Percentiles rank a stretch among this genome's conserved stretches.
Evolutionary conservation across 1,284 basidiomycete genomes (phyloP).

Genomic region (Moesziomyces globuligerus): DNA sequence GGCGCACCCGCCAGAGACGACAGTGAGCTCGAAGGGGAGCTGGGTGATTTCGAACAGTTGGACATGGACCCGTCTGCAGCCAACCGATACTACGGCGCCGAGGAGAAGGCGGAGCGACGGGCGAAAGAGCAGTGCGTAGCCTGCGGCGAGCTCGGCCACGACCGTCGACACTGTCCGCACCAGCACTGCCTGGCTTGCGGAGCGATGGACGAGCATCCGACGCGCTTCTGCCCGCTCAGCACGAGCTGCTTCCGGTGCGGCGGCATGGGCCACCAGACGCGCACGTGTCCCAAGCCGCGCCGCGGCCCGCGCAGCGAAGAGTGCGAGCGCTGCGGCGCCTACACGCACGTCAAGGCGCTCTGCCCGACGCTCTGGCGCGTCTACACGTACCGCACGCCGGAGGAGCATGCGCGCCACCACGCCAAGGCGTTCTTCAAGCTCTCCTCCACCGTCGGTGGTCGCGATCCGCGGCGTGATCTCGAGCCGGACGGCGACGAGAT

Average conservation of each 20-base stretch:
- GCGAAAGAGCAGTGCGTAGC: constrained; percentile 46
- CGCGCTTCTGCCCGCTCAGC: constrained; percentile 82
- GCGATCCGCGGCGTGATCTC: constrained; percentile 16
- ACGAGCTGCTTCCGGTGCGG: constrained; percentile 85
- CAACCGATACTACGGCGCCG: constrained; percentile 54
- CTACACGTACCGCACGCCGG: constrained; percentile 78
- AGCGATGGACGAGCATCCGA: constrained; percentile 82
- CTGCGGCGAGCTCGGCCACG: constrained; percentile 58
- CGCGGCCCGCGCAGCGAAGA: constrained; percentile 64
- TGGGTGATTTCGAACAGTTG: constrained; percentile 54
- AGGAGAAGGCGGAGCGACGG: constrained; percentile 47
- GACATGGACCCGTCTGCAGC: constrained; percentile 45
- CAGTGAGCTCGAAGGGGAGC: constrained; percentile 26
- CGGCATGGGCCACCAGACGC: constrained; percentile 83
- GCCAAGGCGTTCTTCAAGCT: constrained; percentile 27
- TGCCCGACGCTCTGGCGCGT: constrained; percentile 88
- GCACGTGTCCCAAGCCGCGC: constrained; percentile 72
- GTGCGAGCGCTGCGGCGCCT: constrained; percentile 81
- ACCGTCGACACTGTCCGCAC: constrained; percentile 52
- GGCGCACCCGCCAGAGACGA: constrained; percentile 9
- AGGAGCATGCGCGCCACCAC: constrained; percentile 69
- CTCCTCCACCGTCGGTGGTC: constrained; percentile 4
- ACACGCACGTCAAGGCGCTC: constrained; percentile 77
- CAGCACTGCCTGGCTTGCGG: constrained; percentile 86
- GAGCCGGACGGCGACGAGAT: constrained; percentile 32